A percentile compares a stretch with the other conserved stretches of the same genome.
These are phyloP conservation scores for Scenedesmus sp. DNA, from an alignment of 163 green algal genomes.

Conservation along the genomic window DNA sequence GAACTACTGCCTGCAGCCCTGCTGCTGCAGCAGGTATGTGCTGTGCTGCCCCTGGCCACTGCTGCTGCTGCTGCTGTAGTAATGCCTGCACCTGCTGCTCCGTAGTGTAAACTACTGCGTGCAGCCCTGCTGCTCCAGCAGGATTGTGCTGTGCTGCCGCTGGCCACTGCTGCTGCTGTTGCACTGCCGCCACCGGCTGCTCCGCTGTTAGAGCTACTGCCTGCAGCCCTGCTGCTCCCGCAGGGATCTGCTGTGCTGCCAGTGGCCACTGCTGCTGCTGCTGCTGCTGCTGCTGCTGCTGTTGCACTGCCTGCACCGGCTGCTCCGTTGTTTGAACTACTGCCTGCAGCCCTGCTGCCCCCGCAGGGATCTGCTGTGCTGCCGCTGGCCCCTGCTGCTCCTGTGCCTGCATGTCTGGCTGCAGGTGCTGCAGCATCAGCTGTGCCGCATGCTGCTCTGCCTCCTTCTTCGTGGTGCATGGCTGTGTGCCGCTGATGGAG, in stretches of 20 bases:
- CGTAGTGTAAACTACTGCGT: not conserved
- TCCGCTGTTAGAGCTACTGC: not conserved
- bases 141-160: not conserved
- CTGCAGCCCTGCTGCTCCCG: not conserved
- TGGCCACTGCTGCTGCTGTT: not conserved
- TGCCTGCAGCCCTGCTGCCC: not conserved
- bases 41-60: too few relatives aligned
- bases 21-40: too few relatives aligned
- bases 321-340: not conserved
- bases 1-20: too few relatives aligned
- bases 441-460: not conserved
- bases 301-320: not conserved
- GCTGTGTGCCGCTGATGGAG: not conserved
- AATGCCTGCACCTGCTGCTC: too few relatives aligned
- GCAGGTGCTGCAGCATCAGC: not conserved
- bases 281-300: not conserved
- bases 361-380: not conserved
- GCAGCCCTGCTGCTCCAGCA: not conserved
- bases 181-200: not conserved
- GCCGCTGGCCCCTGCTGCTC: not conserved
- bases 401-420: not conserved
- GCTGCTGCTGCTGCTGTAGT: not conserved
- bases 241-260: too few relatives aligned
- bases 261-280: not conserved
- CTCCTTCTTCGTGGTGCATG: not conserved